Evolutionary conservation across 306 rosid species (phyloP).

Genomic region (Vachellia pachyceras): DNA sequence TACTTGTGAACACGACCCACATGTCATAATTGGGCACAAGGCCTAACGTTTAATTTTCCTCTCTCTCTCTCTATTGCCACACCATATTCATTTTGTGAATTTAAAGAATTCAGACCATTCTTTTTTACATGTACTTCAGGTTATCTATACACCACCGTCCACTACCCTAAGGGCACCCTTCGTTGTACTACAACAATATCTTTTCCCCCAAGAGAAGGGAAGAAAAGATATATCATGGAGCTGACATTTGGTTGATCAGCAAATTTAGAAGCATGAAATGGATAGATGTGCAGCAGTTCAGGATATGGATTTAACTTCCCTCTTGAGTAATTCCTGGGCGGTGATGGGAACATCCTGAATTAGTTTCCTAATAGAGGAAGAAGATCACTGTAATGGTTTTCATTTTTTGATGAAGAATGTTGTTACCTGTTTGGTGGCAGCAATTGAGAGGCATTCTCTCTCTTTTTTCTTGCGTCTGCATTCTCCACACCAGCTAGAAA

Average conservation of each 20-base stretch:
- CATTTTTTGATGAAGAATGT: conserved; percentile 25
- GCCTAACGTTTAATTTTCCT: neutral
- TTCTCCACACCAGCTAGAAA: conserved; percentile 87
- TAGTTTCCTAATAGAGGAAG: conserved; percentile 22
- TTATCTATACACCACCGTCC: neutral
- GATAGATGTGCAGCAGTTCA: conserved; percentile 46
- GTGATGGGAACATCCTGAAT: conserved; percentile 26
- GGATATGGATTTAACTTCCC: conserved; percentile 53
- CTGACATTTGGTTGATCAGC: conserved; percentile 17
- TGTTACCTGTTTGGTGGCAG: conserved; percentile 72
- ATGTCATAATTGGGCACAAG: neutral
- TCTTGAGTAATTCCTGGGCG: conserved; percentile 76
- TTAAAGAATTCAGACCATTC: neutral
- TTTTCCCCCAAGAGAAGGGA: neutral
- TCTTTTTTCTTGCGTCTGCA: conserved; percentile 81
- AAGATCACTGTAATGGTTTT: neutral
- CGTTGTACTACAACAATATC: neutral
- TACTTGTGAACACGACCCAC: neutral
- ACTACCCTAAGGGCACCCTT: neutral
- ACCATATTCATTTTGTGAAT: neutral
- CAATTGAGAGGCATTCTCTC: conserved; percentile 58
- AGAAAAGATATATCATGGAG: neutral
- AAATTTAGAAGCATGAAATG: conserved; percentile 53
- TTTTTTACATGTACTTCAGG: neutral
- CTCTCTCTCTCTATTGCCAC: neutral